A percentile compares a stretch with the other conserved stretches of the same genome.
phyloP scores from a whole-genome alignment of 805 yeast genomes.

The Myxozyma melibiosi region DNA sequence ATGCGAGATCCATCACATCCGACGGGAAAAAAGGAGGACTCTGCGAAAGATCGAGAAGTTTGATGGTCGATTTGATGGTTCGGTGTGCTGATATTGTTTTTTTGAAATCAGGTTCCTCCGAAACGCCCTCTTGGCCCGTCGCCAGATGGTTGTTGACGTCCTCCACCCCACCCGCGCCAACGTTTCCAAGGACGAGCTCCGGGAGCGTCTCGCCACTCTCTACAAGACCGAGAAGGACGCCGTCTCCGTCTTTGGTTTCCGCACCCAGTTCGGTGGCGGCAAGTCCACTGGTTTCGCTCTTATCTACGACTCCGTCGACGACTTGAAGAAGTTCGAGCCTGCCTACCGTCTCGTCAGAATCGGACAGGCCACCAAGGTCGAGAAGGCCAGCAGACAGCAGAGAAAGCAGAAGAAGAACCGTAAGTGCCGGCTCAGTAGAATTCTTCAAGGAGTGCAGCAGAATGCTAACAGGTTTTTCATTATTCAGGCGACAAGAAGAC shows the following conservation, averaged over 20 bases:
- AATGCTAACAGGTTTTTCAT: not conserved
- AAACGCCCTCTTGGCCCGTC: conserved; percentile 99
- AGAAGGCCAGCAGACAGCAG: conserved; percentile 99
- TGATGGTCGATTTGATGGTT: too few relatives aligned
- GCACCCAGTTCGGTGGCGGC: conserved; percentile 99
- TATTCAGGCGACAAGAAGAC: conserved; percentile 77
- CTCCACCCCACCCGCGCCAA: conserved; percentile 99
- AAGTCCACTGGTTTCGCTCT: conserved; percentile 99
- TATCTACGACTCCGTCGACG: conserved; percentile 96
- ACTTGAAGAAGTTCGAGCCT: conserved; percentile 99
- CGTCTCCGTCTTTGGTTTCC: conserved; percentile 98
- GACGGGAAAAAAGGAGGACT: too few relatives aligned
- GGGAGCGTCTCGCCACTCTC: conserved; percentile 85
- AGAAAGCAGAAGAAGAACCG: conserved; percentile 99
- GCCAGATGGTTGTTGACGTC: conserved; percentile 99
- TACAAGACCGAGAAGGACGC: conserved; percentile 93
- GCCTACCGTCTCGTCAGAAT: conserved; percentile 98
- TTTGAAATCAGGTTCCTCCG: conserved; percentile 71
- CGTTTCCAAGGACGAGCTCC: conserved; percentile 98
- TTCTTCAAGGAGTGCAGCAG: not conserved
- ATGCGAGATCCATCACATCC: too few relatives aligned
- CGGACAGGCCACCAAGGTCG: conserved; percentile 95
- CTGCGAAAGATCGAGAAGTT: too few relatives aligned
- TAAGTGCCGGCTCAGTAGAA: conserved; percentile 2
- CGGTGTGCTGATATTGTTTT: too few relatives aligned